These are phyloP conservation scores for Epipyxis sp. DNA, from an alignment of 108 stramenopile species.

Conservation along the genomic window DNA sequence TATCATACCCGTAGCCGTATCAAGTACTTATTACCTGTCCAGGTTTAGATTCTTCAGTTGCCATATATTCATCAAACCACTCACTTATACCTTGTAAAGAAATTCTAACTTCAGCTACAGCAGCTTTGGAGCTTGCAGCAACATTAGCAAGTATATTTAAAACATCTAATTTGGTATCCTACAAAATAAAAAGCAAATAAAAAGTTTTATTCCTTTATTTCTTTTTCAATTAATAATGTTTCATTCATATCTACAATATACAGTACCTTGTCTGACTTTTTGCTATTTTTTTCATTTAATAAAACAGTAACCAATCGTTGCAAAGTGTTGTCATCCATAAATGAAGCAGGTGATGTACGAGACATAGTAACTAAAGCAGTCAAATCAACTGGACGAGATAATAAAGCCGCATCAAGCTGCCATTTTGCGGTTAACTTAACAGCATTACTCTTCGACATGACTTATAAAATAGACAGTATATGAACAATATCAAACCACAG, in stretches of 20 bases:
- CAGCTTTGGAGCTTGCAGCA: constrained; percentile 12
- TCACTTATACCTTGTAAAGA: constrained; percentile 47
- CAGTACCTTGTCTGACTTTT: constrained; percentile 20
- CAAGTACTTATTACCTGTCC: background rate
- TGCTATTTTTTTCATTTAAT: constrained; percentile 42
- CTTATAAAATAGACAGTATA: background rate
- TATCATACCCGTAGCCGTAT: background rate
- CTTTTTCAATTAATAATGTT: background rate
- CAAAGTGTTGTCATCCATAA: constrained; percentile 51
- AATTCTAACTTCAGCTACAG: constrained; percentile 39
- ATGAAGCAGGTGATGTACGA: constrained; percentile 39
- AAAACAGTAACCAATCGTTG: constrained; percentile 52
- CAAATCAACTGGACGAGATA: constrained; percentile 56
- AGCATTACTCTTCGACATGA: background rate
- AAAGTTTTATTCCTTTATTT: background rate
- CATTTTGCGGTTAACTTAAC: constrained; percentile 35
- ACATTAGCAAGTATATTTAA: constrained; percentile 55
- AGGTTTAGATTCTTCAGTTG: constrained; percentile 34
- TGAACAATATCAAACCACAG: background rate
- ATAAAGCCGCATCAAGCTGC: constrained; percentile 47
- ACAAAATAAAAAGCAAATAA: constrained; percentile 1
- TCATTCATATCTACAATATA: background rate
- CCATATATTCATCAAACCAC: constrained; percentile 60
- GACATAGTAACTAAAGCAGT: constrained; percentile 54
- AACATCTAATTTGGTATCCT: constrained; percentile 61